Evolutionary conservation across 345 rosid genomes (phyloP).

Genomic region (Xanthoceras sorbifolium): DNA sequence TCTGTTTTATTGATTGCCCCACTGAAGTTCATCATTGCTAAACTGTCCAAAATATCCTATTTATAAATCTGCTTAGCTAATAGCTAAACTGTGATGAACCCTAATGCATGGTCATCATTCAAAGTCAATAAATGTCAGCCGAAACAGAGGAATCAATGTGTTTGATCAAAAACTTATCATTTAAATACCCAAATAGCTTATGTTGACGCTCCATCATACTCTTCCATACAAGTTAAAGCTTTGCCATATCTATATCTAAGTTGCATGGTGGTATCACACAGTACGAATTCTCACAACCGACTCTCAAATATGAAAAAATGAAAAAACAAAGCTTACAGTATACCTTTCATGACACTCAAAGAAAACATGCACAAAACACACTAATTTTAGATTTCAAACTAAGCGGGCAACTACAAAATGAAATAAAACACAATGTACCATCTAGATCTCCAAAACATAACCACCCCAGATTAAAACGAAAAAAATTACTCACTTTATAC

Average conservation of each 20-base stretch:
- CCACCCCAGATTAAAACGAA: constrained; percentile 1
- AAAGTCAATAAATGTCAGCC: background rate
- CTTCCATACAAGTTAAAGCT: background rate
- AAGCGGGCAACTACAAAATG: background rate
- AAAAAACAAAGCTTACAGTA: background rate
- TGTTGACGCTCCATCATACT: background rate
- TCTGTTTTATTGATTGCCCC: background rate
- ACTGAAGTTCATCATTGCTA: background rate
- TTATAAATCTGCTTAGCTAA: background rate
- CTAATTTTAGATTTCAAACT: background rate
- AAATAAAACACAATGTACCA: constrained; percentile 13
- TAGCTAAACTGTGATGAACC: background rate
- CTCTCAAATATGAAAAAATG: background rate
- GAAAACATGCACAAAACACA: background rate
- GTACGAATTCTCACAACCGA: background rate
- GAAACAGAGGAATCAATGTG: constrained; percentile 11
- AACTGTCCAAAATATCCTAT: background rate
- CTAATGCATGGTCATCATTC: constrained; percentile 3
- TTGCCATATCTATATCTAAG: background rate
- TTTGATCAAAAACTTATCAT: background rate
- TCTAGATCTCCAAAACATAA: constrained; percentile 18
- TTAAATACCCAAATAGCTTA: background rate
- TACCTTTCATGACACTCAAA: background rate
- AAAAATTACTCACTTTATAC: background rate
- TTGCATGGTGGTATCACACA: background rate